Evolutionary conservation across 2,329 filamentous ascomycete species (phyloP).

Genomic region (Colletotrichum limetticola): DNA sequence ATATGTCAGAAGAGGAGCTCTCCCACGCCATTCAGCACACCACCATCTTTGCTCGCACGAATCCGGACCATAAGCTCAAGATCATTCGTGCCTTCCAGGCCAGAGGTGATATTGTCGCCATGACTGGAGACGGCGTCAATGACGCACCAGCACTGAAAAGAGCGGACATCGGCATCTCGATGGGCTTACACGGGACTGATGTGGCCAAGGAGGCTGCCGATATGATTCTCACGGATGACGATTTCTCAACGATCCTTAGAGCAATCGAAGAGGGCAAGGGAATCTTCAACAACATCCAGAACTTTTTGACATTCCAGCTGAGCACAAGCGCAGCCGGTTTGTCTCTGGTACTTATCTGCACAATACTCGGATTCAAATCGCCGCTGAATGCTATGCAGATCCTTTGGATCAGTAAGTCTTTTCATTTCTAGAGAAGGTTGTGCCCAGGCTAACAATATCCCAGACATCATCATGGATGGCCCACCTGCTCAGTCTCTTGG

Average conservation of each 20-base stretch:
- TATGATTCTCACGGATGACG: slow-evolving; percentile 91
- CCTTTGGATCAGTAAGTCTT: slow-evolving; percentile 95
- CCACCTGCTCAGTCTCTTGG: slow-evolving; percentile 96
- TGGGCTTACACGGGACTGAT: slow-evolving; percentile 94
- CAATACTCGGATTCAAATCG: slow-evolving; percentile 91
- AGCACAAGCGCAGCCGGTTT: slow-evolving; percentile 96
- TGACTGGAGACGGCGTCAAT: slow-evolving; percentile 99
- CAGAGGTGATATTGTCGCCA: slow-evolving; percentile 95
- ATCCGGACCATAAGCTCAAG: slow-evolving; percentile 97
- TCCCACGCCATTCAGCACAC: slow-evolving; percentile 87
- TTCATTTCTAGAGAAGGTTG: background rate
- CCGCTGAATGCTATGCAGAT: slow-evolving; percentile 99
- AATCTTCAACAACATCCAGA: slow-evolving; percentile 99
- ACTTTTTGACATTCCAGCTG: slow-evolving; percentile 98
- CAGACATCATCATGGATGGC: slow-evolving; percentile 99
- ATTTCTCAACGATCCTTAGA: slow-evolving; percentile 90
- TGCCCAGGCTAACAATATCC: slow-evolving; percentile 32
- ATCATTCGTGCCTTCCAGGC: slow-evolving; percentile 92
- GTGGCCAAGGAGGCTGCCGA: slow-evolving; percentile 97
- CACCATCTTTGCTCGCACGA: slow-evolving; percentile 95
- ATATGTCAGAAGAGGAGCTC: slow-evolving; percentile 87
- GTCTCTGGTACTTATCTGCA: slow-evolving; percentile 91
- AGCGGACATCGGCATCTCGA: slow-evolving; percentile 97
- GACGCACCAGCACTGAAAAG: slow-evolving; percentile 97
- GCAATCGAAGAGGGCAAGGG: slow-evolving; percentile 99